phyloP scores from a whole-genome alignment of 106 monocot species.

The Acorus gramineus region DNA sequence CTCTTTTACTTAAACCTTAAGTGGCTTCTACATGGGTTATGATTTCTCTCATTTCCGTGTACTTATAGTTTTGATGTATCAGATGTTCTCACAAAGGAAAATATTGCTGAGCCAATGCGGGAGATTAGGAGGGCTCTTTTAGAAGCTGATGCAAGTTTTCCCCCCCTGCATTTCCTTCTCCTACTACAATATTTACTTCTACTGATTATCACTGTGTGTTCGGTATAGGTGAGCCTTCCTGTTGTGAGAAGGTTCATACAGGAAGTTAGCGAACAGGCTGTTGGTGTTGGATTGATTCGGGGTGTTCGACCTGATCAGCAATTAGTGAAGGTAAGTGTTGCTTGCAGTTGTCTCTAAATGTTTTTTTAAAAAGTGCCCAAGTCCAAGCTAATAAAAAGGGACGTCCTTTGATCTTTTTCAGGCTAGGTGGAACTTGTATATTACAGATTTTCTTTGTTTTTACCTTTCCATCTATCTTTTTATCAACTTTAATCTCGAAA shows the following conservation, averaged over 20 bases:
- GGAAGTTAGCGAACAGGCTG: slow-evolving; percentile 68
- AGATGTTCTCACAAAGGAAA: slow-evolving; percentile 95
- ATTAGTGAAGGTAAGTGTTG: slow-evolving; percentile 63
- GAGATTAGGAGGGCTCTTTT: slow-evolving; percentile 92
- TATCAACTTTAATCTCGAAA: no score
- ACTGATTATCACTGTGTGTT: neutral
- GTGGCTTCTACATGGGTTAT: neutral
- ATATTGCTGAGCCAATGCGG: slow-evolving; percentile 90
- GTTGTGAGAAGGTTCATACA: slow-evolving; percentile 87
- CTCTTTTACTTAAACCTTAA: neutral
- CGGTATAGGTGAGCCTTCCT: slow-evolving; percentile 73
- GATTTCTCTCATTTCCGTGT: neutral
- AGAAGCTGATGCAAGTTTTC: slow-evolving; percentile 77
- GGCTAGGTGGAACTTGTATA: no score
- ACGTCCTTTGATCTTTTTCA: no score
- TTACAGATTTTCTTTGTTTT: no score
- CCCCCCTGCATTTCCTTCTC: neutral
- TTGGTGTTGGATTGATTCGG: slow-evolving; percentile 67
- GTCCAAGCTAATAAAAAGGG: no score
- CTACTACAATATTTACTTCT: neutral
- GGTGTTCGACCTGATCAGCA: slow-evolving; percentile 95
- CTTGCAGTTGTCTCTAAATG: no score
- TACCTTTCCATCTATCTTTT: no score
- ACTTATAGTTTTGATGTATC: slow-evolving; percentile 6
- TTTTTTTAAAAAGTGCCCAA: no score